A percentile compares a stretch with the other conserved stretches of the same genome.
Evolutionary conservation across 1,284 basidiomycete species (phyloP).

Genomic region (Irpex rosettiformis): DNA sequence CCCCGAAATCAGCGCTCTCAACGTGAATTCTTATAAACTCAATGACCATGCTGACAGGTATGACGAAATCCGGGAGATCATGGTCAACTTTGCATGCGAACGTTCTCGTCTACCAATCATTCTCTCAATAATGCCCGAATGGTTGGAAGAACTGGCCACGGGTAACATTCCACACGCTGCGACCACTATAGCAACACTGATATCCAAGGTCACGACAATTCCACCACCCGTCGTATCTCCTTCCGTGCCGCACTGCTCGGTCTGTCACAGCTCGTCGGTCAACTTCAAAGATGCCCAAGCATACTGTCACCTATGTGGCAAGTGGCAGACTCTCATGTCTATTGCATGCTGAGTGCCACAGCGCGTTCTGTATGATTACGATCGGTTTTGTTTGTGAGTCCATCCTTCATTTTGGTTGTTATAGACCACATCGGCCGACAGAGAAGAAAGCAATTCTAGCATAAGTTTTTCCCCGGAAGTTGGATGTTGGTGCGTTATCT

Average conservation of each 20-base stretch:
- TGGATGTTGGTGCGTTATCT: too few species aligned
- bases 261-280: neutral
- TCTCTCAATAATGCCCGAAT: neutral
- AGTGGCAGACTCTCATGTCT: neutral
- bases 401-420: too few species aligned
- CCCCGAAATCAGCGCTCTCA: too few species aligned
- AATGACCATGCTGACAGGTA: constrained; percentile 3
- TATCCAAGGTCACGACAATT: neutral
- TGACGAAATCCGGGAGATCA: constrained; percentile 6
- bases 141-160: neutral
- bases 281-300: neutral
- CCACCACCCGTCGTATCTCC: neutral
- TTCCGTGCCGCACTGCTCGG: neutral
- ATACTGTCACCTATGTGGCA: neutral
- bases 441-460: too few species aligned
- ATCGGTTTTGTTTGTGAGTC: too few species aligned
- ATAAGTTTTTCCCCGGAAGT: too few species aligned
- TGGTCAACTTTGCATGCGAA: constrained; percentile 7
- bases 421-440: too few species aligned
- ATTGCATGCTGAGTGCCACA: neutral
- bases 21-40: neutral
- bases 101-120: neutral
- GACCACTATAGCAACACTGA: neutral
- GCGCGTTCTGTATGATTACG: too few species aligned
- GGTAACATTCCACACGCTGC: neutral